Percentiles rank a stretch among this genome's conserved stretches.
Evolutionary conservation across 2,329 filamentous ascomycete genomes (phyloP).

Genomic region (Aspergillus tamarii): DNA sequence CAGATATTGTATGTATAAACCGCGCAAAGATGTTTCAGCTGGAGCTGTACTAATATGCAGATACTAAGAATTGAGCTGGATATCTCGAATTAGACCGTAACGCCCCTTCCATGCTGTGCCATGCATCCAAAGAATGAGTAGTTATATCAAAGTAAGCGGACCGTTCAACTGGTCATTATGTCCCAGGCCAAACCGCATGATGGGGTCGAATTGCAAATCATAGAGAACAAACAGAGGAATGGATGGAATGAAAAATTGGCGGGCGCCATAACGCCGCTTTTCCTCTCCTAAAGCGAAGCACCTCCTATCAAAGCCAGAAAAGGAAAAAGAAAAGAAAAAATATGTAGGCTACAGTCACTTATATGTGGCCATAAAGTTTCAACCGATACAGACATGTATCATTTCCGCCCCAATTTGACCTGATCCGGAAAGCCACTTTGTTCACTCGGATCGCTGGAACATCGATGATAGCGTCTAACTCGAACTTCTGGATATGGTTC

Average conservation of each 20-base stretch:
- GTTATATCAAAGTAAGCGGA: background rate
- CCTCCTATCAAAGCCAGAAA: background rate
- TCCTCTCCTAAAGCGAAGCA: background rate
- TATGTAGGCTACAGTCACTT: background rate
- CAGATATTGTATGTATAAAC: too few relatives aligned
- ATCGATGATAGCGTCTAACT: slow-evolving; percentile 42
- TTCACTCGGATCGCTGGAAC: slow-evolving; percentile 39
- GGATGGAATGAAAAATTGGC: background rate
- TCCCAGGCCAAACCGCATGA: background rate
- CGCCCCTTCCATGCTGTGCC: background rate
- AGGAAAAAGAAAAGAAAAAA: background rate
- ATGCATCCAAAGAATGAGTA: background rate
- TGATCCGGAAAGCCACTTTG: slow-evolving; percentile 46
- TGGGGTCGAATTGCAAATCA: background rate
- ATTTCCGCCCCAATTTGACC: slow-evolving; percentile 48
- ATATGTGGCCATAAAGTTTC: slow-evolving; percentile 45
- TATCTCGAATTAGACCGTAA: slow-evolving; percentile 2
- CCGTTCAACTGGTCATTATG: too few relatives aligned
- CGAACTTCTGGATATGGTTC: slow-evolving; percentile 44
- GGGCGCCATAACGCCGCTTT: background rate
- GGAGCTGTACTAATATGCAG: background rate
- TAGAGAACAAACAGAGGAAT: background rate
- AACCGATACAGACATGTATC: slow-evolving; percentile 52
- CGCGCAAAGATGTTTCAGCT: background rate
- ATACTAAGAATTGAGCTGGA: background rate